Conservation (phyloP, 1,139 yeast species). For the Suhomyces ambrosiae region DNA sequence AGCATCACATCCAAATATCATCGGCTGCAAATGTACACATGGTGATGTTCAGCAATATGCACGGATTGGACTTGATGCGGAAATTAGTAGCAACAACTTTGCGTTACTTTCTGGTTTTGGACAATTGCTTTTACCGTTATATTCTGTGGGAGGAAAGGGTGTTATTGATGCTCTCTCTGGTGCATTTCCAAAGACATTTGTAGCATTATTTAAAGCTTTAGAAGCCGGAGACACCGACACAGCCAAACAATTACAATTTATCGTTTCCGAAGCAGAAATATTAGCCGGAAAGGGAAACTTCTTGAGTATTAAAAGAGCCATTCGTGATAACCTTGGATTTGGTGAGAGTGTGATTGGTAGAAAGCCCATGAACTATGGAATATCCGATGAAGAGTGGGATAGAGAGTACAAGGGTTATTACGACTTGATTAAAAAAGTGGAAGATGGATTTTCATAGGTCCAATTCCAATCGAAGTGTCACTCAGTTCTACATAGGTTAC, state of each 20-base stretch:
- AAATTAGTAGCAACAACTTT: constrained; percentile 18
- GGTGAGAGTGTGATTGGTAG: constrained; percentile 34
- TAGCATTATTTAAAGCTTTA: constrained; percentile 21
- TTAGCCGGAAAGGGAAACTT: constrained; percentile 25
- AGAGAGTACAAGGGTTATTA: constrained; percentile 9
- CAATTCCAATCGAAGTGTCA: constrained; percentile 1
- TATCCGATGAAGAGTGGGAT: constrained; percentile 12
- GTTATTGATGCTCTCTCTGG: constrained; percentile 35
- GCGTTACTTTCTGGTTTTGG: constrained; percentile 28
- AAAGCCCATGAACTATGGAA: constrained; percentile 18
- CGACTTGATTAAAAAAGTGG: constrained; percentile 14
- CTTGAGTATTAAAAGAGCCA: constrained; percentile 31
- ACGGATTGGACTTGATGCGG: constrained; percentile 13
- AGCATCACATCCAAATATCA: constrained; percentile 45
- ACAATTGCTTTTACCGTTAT: constrained; percentile 28
- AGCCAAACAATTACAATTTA: constrained; percentile 23
- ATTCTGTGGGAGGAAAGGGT: constrained; percentile 25
- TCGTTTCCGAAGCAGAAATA: constrained; percentile 26
- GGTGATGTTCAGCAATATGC: constrained; percentile 15
- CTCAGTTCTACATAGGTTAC: too few species aligned
- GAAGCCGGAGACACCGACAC: constrained; percentile 20
- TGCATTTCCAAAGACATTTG: constrained; percentile 48
- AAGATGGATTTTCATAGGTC: too few species aligned
- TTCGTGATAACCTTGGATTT: constrained; percentile 37
- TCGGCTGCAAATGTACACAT: constrained; percentile 51